Conservation (phyloP, 345 rosid species). For the Linum lewisii region DNA sequence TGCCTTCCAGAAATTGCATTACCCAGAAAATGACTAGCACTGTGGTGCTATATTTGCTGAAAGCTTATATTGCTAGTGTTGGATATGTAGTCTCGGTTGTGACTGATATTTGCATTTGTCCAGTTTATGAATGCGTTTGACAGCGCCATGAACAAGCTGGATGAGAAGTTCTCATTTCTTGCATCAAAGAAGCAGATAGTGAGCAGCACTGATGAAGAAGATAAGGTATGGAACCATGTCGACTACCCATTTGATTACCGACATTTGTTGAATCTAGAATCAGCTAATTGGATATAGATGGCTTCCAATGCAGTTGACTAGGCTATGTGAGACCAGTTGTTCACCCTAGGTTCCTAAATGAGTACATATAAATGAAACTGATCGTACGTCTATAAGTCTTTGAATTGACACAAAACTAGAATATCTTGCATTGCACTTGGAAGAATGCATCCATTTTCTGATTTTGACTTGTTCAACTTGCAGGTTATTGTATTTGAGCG, state of each 20-base stretch:
- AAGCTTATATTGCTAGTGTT: no score
- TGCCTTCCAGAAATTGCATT: no score
- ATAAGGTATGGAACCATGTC: slow-evolving; percentile 38
- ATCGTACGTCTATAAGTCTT: no score
- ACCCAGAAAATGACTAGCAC: no score
- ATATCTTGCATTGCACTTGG: no score
- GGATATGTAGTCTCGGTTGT: not conserved
- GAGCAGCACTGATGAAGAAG: slow-evolving; percentile 57
- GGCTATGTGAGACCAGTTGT: no score
- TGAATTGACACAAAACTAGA: no score
- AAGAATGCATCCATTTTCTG: not conserved
- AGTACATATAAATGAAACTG: no score
- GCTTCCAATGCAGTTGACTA: no score
- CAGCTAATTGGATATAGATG: not conserved
- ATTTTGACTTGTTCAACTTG: slow-evolving; percentile 8
- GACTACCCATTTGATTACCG: not conserved
- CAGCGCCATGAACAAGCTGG: slow-evolving; percentile 60
- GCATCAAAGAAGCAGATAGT: slow-evolving; percentile 62
- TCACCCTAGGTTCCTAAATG: no score
- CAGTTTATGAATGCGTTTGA: slow-evolving; percentile 74
- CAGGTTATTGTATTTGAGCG: slow-evolving; percentile 78
- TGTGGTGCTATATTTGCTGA: no score
- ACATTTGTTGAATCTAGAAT: not conserved
- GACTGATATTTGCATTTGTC: slow-evolving; percentile 7
- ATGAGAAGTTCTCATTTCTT: slow-evolving; percentile 49